A percentile compares a stretch with the other conserved stretches of the same genome.
phyloP scores from a whole-genome alignment of 2,329 filamentous ascomycete species.

The Clonostachys byssicola region DNA sequence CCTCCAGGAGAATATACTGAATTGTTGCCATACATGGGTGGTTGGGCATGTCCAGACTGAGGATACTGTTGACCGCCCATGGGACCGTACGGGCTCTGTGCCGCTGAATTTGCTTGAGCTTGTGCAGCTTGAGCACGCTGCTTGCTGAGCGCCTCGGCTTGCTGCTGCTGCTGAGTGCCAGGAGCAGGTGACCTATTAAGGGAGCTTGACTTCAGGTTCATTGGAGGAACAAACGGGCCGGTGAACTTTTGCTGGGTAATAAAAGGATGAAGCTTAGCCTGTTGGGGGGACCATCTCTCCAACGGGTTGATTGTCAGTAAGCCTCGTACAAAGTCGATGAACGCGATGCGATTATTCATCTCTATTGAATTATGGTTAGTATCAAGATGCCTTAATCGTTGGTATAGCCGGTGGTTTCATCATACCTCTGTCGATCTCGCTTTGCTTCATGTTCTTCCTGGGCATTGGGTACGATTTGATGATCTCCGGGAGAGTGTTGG shows the following conservation, averaged over 20 bases:
- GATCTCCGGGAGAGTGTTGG: constrained; percentile 90
- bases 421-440: constrained; percentile 89
- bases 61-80: constrained; percentile 43
- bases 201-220: constrained; percentile 89
- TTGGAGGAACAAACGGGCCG: constrained; percentile 91
- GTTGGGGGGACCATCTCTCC: constrained; percentile 95
- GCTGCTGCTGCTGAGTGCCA: constrained; percentile 91
- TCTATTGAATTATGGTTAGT: constrained; percentile 47
- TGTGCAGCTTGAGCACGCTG: constrained; percentile 74
- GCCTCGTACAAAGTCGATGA: constrained; percentile 96
- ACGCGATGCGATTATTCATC: constrained; percentile 96
- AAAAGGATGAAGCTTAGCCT: constrained; percentile 95
- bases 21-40: constrained; percentile 77
- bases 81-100: constrained; percentile 59
- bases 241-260: constrained; percentile 98
- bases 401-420: constrained; percentile 11
- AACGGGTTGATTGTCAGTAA: constrained; percentile 91
- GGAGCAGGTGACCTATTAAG: constrained; percentile 85
- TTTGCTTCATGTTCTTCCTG: constrained; percentile 98
- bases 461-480: constrained; percentile 98
- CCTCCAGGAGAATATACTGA: constrained; percentile 66
- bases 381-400: neutral
- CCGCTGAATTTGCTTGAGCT: constrained; percentile 64
- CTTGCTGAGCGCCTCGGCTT: constrained; percentile 90
- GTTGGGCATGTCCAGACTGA: constrained; percentile 41